Base-by-base conservation (phyloP, 2,329 filamentous ascomycete genomes). In the Setomelanomma holmii region DNA sequence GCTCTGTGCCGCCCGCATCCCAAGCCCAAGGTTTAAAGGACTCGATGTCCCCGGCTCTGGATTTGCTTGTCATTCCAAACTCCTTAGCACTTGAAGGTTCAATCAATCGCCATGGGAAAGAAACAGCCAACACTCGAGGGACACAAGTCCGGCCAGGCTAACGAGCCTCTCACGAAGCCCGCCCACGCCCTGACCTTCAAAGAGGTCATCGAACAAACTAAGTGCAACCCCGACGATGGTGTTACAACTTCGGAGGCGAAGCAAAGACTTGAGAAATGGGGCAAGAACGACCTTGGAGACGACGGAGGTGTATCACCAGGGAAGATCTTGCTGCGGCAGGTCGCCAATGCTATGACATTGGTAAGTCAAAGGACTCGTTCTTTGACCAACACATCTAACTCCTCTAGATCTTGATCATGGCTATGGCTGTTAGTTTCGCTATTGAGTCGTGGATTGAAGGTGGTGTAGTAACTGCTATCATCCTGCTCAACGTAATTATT, bases 271-370 rank as follows among this genome's bases (percentile, higher is more conserved):
- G 59, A 66, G n/a, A 66, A 71, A 54, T 85, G 88, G 67, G 87
- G 88, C 46, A 80, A 74, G 30, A 92, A 92, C 76, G 87, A 91
- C 69, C 80, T 93, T 27, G 85, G 91, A 39, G 84, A 90, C 12
- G 87, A 84, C 42, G 86, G 83, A 38, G 84, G 84, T 36, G 86
- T 93, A 43, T 84, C 69, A 82, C 88, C 89, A 80, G 89, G 82
- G 64, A 93, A 88, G 67, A 90, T 92, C 44, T 77, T 93, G 43
- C 78, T 89, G 51, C 87, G 88, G 65, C 89, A 92, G 70, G 75
- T 91, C 17, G 84, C 87, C 70, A 92, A 92, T 79, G 89, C 89
- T 51, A 91, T 92, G 89, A 89, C 89, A 62, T 73, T 90, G 71
- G 87, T 87, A 70, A 66, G 58, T 59, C 8, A 11, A 16, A 14